Conservation (phyloP, 2,329 filamentous ascomycete species). For the Fusarium sp. region DNA sequence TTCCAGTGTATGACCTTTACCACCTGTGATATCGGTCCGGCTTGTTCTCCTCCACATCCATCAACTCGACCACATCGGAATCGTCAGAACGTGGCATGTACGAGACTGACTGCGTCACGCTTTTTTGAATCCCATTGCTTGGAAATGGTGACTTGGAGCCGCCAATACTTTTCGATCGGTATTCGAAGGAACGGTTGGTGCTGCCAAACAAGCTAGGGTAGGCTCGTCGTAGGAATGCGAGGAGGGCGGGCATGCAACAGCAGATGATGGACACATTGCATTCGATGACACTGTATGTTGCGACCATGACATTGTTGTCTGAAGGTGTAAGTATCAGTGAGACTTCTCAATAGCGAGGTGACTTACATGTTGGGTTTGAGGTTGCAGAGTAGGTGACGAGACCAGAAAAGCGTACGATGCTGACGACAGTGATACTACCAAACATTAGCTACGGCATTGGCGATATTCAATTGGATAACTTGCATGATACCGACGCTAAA, state of each 20-base stretch:
- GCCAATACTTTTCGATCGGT: neutral
- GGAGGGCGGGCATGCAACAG: neutral
- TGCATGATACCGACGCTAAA: neutral
- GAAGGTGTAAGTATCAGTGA: fast-evolving
- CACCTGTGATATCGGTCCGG: neutral
- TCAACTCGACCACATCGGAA: neutral
- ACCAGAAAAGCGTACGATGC: conserved; percentile 1
- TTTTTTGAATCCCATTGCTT: neutral
- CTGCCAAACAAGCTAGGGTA: conserved; percentile 1
- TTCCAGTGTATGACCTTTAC: neutral
- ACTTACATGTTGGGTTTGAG: neutral
- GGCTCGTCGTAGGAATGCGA: neutral
- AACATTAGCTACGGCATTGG: neutral
- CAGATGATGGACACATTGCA: conserved; percentile 6
- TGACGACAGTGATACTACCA: neutral
- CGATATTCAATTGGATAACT: neutral
- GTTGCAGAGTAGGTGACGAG: conserved; percentile 1
- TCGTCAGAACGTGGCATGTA: conserved; percentile 2
- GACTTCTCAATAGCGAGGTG: fast-evolving
- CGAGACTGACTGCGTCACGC: neutral
- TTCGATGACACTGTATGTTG: conserved; percentile 7
- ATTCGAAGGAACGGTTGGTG: conserved; percentile 4
- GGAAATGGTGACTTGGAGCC: neutral
- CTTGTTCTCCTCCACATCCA: conserved; percentile 5
- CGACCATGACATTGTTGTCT: conserved; percentile 11